These are phyloP conservation scores for Aspergillus sparsus DNA, from an alignment of 495 filamentous ascomycete species.

Conservation along the genomic window DNA sequence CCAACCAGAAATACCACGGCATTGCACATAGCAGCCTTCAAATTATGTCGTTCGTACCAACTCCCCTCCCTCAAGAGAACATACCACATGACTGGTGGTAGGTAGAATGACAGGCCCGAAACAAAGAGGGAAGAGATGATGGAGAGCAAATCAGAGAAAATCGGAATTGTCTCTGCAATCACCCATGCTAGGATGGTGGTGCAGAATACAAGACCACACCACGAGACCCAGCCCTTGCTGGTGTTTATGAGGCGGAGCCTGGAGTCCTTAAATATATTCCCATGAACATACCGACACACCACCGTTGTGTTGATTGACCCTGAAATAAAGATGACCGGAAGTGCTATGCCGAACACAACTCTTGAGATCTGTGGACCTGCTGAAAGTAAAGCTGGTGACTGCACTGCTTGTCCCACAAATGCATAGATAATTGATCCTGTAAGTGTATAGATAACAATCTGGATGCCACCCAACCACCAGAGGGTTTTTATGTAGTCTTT, in stretches of 20 bases:
- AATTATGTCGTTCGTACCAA: neutral
- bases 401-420: conserved; percentile 65
- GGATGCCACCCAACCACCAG: conserved; percentile 55
- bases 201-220: conserved; percentile 52
- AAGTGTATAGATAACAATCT: conserved; percentile 66
- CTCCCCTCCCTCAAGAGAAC: conserved; percentile 45
- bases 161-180: conserved; percentile 66
- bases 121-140: conserved; percentile 62
- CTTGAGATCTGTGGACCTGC: conserved; percentile 59
- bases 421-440: conserved; percentile 66
- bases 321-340: conserved; percentile 70
- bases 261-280: conserved; percentile 54
- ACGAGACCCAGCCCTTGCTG: conserved; percentile 55
- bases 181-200: conserved; percentile 63
- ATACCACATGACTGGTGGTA: conserved; percentile 67
- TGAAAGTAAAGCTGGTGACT: conserved; percentile 65
- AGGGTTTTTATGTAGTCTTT: conserved; percentile 63
- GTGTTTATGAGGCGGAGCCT: conserved; percentile 59
- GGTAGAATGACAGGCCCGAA: conserved; percentile 65
- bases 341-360: conserved; percentile 68
- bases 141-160: conserved; percentile 63
- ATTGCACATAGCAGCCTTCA: neutral
- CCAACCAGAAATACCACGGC: conserved; percentile 1
- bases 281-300: conserved; percentile 60
- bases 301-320: conserved; percentile 64